A percentile compares a stretch with the other conserved stretches of the same genome.
Conservation (phyloP, 768 basidiomycete genomes). For the Boletus tylopilopsis region DNA sequence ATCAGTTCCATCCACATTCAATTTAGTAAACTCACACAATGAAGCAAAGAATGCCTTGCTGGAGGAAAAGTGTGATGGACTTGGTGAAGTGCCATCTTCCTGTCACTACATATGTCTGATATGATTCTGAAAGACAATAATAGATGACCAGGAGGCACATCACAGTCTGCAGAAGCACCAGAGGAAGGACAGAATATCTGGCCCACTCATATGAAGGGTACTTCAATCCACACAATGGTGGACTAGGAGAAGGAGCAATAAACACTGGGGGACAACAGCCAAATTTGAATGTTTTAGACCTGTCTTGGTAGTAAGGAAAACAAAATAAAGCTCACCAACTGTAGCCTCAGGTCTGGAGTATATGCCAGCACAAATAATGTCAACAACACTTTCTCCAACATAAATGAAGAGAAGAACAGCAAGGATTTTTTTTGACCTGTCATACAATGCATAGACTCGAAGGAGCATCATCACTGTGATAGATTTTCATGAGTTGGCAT, state of each 20-base stretch:
- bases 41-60: conserved; percentile 11
- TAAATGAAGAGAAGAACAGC: background rate
- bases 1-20: too few relatives aligned
- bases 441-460: conserved; percentile 10
- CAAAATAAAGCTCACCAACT: background rate
- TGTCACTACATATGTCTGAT: background rate
- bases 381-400: background rate
- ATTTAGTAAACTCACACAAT: conserved; percentile 3
- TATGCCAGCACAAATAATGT: background rate
- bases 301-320: too few relatives aligned
- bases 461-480: conserved; percentile 8
- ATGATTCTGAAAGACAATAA: background rate
- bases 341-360: background rate
- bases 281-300: background rate
- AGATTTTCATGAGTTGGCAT: background rate
- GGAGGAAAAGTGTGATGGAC: conserved; percentile 4
- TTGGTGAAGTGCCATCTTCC: conserved; percentile 4
- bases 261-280: background rate
- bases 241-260: background rate
- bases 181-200: background rate
- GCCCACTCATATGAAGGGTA: conserved; percentile 2
- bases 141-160: conserved; percentile 6
- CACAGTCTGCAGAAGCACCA: background rate
- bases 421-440: background rate
- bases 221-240: background rate